Conservation (phyloP, 805 yeast genomes). For the Pichia eremophila region DNA sequence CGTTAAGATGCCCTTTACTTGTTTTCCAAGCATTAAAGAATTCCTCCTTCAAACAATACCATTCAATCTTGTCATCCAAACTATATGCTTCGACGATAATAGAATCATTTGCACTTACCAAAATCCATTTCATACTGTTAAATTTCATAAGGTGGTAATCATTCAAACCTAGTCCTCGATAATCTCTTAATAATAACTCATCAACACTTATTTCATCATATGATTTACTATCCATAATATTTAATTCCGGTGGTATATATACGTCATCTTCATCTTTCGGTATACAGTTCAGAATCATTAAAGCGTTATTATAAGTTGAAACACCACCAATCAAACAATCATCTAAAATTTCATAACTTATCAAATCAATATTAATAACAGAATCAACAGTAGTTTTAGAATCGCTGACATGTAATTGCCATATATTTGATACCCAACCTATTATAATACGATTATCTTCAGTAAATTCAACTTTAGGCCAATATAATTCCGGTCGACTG, state of each 20-base stretch:
- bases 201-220: conserved; percentile 75
- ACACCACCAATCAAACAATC: conserved; percentile 66
- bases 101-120: conserved; percentile 76
- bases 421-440: conserved; percentile 77
- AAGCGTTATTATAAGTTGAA: conserved; percentile 58
- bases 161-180: conserved; percentile 57
- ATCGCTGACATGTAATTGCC: conserved; percentile 36
- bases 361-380: neutral
- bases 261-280: conserved; percentile 21
- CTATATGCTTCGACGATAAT: conserved; percentile 67
- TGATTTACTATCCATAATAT: conserved; percentile 51
- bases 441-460: conserved; percentile 64
- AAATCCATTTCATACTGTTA: conserved; percentile 38
- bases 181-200: conserved; percentile 57
- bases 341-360: conserved; percentile 27
- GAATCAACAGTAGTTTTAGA: neutral
- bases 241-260: conserved; percentile 57
- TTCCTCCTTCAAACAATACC: conserved; percentile 52
- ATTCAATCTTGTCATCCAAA: conserved; percentile 56
- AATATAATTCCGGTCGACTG: conserved; percentile 67
- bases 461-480: conserved; percentile 67
- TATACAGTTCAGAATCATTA: conserved; percentile 49
- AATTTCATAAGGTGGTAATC: conserved; percentile 51
- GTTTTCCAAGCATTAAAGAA: conserved; percentile 73
- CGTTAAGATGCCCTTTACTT: conserved; percentile 46